Percentiles rank a stretch among this genome's conserved stretches.
Conservation (phyloP, 495 filamentous ascomycete species). For the Apiosordaria backusii region DNA sequence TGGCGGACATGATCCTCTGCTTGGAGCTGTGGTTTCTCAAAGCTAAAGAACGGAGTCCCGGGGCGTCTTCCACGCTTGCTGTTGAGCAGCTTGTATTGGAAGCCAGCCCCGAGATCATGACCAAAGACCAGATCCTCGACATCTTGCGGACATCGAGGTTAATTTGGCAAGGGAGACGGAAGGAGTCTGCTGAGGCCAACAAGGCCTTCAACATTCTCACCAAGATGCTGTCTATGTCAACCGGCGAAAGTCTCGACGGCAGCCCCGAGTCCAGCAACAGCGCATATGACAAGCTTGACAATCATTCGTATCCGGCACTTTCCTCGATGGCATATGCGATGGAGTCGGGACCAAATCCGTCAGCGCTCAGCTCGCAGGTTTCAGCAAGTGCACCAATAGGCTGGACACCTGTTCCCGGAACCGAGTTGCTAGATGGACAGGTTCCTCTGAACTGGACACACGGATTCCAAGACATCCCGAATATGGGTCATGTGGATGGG, state of each 20-base stretch:
- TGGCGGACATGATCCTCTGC: slow-evolving; percentile 42
- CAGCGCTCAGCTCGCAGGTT: not conserved
- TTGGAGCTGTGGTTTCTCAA: slow-evolving; percentile 22
- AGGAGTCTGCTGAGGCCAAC: slow-evolving; percentile 23
- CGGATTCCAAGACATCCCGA: not conserved
- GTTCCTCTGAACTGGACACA: not conserved
- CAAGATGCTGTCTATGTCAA: slow-evolving; percentile 28
- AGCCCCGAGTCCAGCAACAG: slow-evolving; percentile 20
- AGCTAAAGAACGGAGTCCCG: slow-evolving; percentile 18
- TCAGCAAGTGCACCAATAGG: not conserved
- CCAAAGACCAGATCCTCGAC: slow-evolving; percentile 23
- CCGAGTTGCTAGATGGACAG: not conserved
- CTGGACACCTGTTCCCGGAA: not conserved
- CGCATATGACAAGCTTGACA: slow-evolving; percentile 1
- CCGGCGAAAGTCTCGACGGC: slow-evolving; percentile 17
- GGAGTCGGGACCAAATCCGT: slow-evolving; percentile 1
- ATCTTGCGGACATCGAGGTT: slow-evolving; percentile 26
- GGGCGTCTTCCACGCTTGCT: not conserved
- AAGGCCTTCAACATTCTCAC: slow-evolving; percentile 30
- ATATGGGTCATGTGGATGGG: slow-evolving; percentile 13
- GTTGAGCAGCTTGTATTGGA: not conserved
- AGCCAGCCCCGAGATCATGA: slow-evolving; percentile 16
- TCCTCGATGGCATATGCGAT: not conserved
- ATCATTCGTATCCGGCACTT: not conserved
- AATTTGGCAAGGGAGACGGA: slow-evolving; percentile 26